These are phyloP conservation scores for Juglanconis oblonga DNA, from an alignment of 2,329 filamentous ascomycete genomes.

Conservation along the genomic window DNA sequence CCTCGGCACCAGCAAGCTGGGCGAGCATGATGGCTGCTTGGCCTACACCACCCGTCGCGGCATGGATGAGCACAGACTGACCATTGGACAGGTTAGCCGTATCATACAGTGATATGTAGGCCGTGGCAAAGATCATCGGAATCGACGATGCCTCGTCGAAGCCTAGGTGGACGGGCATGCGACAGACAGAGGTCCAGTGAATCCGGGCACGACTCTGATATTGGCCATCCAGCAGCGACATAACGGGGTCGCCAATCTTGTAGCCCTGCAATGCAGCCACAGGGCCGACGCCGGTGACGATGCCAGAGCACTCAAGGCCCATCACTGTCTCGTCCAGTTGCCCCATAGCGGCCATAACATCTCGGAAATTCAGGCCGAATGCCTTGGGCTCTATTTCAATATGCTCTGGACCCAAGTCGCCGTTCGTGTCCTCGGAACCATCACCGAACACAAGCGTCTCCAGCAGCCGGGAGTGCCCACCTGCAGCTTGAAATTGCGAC, in stretches of 20 bases:
- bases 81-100: slow-evolving; percentile 21
- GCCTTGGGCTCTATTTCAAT: slow-evolving; percentile 17
- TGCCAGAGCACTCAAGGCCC: slow-evolving; percentile 26
- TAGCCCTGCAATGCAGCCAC: neutral
- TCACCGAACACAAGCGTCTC: slow-evolving; percentile 17
- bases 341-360: slow-evolving; percentile 17
- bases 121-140: slow-evolving; percentile 25
- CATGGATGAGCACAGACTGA: slow-evolving; percentile 25
- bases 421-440: slow-evolving; percentile 2
- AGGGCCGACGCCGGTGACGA: slow-evolving; percentile 18
- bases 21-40: slow-evolving; percentile 14
- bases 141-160: slow-evolving; percentile 19
- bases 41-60: slow-evolving; percentile 19
- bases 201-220: no score
- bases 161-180: slow-evolving; percentile 17
- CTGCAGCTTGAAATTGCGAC: slow-evolving; percentile 6
- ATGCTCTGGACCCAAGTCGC: neutral
- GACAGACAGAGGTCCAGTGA: no score
- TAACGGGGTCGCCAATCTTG: slow-evolving; percentile 11
- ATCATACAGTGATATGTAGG: slow-evolving; percentile 24
- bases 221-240: no score
- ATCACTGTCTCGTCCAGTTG: slow-evolving; percentile 22
- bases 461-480: slow-evolving; percentile 10
- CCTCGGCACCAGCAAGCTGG: slow-evolving; percentile 20
- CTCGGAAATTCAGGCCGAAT: slow-evolving; percentile 15